Conservation (phyloP, 2,329 filamentous ascomycete species). For the Calycina herbarum region DNA sequence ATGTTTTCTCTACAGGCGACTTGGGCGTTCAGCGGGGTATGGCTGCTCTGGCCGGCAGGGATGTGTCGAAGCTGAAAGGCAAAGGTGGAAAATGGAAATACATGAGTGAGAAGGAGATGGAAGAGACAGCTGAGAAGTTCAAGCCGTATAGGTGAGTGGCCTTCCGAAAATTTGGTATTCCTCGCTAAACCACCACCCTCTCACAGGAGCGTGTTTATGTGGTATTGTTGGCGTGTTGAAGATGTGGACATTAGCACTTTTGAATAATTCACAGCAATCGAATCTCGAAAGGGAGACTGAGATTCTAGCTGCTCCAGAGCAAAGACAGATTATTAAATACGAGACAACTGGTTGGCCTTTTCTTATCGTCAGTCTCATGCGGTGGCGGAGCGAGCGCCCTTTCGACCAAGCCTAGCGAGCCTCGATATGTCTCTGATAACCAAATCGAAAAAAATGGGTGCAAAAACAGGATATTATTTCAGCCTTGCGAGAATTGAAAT, state of each 20-base stretch:
- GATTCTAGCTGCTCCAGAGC: no score
- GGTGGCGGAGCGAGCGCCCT: no score
- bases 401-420: no score
- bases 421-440: no score
- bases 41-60: conserved; percentile 80
- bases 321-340: no score
- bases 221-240: conserved; percentile 94
- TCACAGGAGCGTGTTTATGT: conserved; percentile 77
- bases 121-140: conserved; percentile 76
- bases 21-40: conserved; percentile 92
- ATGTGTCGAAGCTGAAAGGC: conserved; percentile 82
- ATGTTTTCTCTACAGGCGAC: conserved; percentile 91
- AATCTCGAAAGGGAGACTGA: no score
- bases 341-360: no score
- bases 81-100: conserved; percentile 97
- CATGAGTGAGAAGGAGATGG: conserved; percentile 92
- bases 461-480: no score
- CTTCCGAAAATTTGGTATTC: conserved; percentile 1
- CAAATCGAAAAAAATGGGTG: no score
- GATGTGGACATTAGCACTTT: conserved; percentile 69
- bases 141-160: conserved; percentile 68
- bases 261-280: background rate
- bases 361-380: no score
- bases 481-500: no score
- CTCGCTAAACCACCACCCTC: background rate